phyloP scores from a whole-genome alignment of 106 monocot genomes.

The Cymbidium sinense region DNA sequence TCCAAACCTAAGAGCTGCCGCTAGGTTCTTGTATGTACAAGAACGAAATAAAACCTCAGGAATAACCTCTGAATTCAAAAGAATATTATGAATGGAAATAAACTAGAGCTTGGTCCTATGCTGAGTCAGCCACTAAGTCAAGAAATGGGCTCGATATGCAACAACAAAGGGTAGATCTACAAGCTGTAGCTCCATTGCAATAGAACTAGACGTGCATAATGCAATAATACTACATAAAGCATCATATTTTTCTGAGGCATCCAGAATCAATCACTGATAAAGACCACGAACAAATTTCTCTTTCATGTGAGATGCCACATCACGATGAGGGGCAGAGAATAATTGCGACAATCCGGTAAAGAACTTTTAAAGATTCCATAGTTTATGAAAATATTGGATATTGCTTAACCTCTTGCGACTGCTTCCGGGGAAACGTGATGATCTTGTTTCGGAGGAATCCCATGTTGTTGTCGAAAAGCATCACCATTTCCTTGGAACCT shows the following conservation, averaged over 20 bases:
- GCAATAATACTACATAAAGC: constrained; percentile 82
- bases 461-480: constrained; percentile 52
- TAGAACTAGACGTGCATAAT: constrained; percentile 82
- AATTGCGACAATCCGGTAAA: constrained; percentile 39
- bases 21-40: constrained; percentile 63
- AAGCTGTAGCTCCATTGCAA: constrained; percentile 80
- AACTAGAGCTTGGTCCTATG: constrained; percentile 55
- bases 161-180: constrained; percentile 73
- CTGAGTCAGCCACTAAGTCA: constrained; percentile 75
- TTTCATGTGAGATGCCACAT: constrained; percentile 55
- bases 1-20: constrained; percentile 51
- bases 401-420: constrained; percentile 82
- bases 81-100: constrained; percentile 89
- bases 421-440: constrained; percentile 90
- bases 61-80: constrained; percentile 57
- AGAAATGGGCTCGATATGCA: constrained; percentile 81
- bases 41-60: constrained; percentile 72
- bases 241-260: constrained; percentile 62
- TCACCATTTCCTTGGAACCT: constrained; percentile 33
- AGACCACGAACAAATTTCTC: constrained; percentile 28
- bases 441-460: constrained; percentile 36
- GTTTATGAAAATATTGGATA: constrained; percentile 75
- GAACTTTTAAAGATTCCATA: constrained; percentile 42
- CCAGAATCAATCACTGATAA: constrained; percentile 44
- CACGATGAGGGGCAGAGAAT: constrained; percentile 63